These are phyloP conservation scores for Aureobasidium sp. DNA, from an alignment of 2,329 filamentous ascomycete species.

Conservation along the genomic window DNA sequence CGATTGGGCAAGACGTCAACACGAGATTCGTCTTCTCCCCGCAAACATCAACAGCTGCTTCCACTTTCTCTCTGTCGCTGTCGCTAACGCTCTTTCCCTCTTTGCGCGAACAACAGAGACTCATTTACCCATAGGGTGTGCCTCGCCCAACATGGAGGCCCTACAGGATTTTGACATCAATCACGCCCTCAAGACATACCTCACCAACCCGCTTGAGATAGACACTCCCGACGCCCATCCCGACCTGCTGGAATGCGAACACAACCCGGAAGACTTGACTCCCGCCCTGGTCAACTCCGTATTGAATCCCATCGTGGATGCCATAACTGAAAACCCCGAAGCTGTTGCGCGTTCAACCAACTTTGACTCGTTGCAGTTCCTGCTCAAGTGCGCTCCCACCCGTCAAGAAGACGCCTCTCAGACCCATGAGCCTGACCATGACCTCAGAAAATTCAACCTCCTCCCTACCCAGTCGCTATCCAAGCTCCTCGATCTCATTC, in stretches of 20 bases:
- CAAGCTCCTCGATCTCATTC: constrained; percentile 83
- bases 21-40: constrained; percentile 2
- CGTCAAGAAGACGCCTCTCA: constrained; percentile 25
- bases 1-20: constrained; percentile 13
- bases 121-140: neutral
- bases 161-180: constrained; percentile 78
- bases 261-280: constrained; percentile 77
- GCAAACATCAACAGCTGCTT: constrained; percentile 5
- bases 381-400: constrained; percentile 77
- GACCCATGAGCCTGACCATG: constrained; percentile 48
- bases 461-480: constrained; percentile 77
- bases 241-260: constrained; percentile 82
- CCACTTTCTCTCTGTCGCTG: neutral
- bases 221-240: constrained; percentile 79
- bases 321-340: constrained; percentile 85
- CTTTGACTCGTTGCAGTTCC: constrained; percentile 90
- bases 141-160: constrained; percentile 15
- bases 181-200: constrained; percentile 90
- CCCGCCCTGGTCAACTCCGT: constrained; percentile 73
- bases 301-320: constrained; percentile 86
- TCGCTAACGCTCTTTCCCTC: neutral
- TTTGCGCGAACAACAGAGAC: neutral
- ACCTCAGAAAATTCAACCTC: constrained; percentile 71
- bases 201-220: constrained; percentile 81
- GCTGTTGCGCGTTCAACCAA: constrained; percentile 68